These are phyloP conservation scores for Mariannaea sp. DNA, from an alignment of 2,329 filamentous ascomycete species.

Conservation along the genomic window DNA sequence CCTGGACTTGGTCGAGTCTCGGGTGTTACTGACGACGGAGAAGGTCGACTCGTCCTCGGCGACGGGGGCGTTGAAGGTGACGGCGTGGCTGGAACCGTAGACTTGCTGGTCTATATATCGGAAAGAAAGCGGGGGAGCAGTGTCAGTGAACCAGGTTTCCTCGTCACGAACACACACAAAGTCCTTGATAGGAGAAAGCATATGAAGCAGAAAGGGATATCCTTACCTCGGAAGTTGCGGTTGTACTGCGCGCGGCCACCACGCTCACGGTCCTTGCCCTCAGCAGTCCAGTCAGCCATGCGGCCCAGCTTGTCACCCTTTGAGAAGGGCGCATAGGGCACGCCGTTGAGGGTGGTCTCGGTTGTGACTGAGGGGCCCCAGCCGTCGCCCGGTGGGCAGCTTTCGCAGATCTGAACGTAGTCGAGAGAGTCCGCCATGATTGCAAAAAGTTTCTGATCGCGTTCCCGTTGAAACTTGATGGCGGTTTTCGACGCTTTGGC, in stretches of 20 bases:
- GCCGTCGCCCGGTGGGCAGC: constrained; percentile 74
- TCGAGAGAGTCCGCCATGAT: constrained; percentile 61
- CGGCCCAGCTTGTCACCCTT: constrained; percentile 98
- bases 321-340: constrained; percentile 96
- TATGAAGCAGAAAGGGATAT: neutral
- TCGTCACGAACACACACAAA: too few species aligned
- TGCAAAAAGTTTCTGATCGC: constrained; percentile 12
- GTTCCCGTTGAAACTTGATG: constrained; percentile 20
- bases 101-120: constrained; percentile 87
- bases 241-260: constrained; percentile 88
- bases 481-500: constrained; percentile 15
- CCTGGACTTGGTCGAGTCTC: constrained; percentile 82
- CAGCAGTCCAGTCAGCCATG: constrained; percentile 97
- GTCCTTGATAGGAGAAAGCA: too few species aligned
- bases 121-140: neutral
- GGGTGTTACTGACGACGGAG: constrained; percentile 95
- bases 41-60: constrained; percentile 97
- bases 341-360: constrained; percentile 90
- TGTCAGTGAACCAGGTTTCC: constrained; percentile 19
- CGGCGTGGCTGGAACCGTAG: constrained; percentile 87
- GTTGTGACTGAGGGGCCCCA: constrained; percentile 86
- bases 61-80: constrained; percentile 85
- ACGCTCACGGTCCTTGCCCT: constrained; percentile 82
- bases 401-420: constrained; percentile 68
- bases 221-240: constrained; percentile 85